Evolutionary conservation across 1,139 yeast species (phyloP), one percentile per base, ranked within the genome.

Genomic region (Sugiyamaella sp.): DNA sequence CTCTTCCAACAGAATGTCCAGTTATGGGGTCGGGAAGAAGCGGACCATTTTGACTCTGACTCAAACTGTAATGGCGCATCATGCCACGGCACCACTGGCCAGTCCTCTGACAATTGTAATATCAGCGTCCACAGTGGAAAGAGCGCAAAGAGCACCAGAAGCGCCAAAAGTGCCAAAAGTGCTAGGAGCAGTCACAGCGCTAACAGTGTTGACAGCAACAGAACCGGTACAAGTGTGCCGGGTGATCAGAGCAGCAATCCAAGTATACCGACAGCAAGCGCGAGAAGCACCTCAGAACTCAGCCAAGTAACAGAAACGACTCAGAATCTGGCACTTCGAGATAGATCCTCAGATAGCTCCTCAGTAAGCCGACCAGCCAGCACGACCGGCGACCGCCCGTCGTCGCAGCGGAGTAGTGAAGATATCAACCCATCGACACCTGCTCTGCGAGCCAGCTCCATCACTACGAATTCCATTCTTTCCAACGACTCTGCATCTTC

Each of bases 1-100:
- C 71, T 89, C 25, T 84, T 88, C 70, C 80, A 84, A 55, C 89
- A 85, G 64, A 77, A 84, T 8, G 80, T 85, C 14, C 71, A 75
- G 41, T 78, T 89, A n/a, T 88, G 86, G 71, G 95, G 95, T 12
- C 35, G 14, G 0, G 76, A 27, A 5, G 51, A 40, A 5, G 14
- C 29, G 8, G 9, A n/a, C 29, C 16, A 16, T 2, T 10, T 14
- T 4, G 41, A 46, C 24, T 33, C 22, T 6, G 19, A 35, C 5
- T 6, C 10, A 4, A 19, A 21, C n/a, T 32, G 45, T 17, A 20
- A 9, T 41, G 45, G 45, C 5, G 14, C 45, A 20, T 21, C 32
- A n/a, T n/a, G n/a, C n/a, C n/a, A n/a, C 5, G 32, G 32, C 12
- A 8, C 32, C 3, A 6, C 25, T 20, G 38, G 35, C 37, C 24